A percentile compares a stretch with the other conserved stretches of the same genome.
Evolutionary conservation across 495 filamentous ascomycete genomes (phyloP).

Genomic region (Daldinia decipiens): DNA sequence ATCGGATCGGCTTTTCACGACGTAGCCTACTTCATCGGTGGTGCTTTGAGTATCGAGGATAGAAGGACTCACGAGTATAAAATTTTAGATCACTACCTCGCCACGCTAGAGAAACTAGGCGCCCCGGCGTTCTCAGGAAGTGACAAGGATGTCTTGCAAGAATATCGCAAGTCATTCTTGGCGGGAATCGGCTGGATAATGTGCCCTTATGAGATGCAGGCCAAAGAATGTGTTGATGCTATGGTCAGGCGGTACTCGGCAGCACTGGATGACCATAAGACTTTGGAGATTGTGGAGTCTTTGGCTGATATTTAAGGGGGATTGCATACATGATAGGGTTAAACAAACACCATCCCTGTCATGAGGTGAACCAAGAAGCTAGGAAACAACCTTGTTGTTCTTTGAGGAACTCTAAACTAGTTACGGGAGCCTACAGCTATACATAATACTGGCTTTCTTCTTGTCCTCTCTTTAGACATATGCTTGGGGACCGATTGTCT

Average conservation of each 20-base stretch:
- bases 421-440: no score
- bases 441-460: no score
- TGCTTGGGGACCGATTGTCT: no score
- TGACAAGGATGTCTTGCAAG: conserved; percentile 40
- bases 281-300: conserved; percentile 20
- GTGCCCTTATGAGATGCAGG: conserved; percentile 26
- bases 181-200: conserved; percentile 28
- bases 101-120: conserved; percentile 45
- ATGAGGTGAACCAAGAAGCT: conserved; percentile 3
- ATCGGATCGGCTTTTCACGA: conserved; percentile 48
- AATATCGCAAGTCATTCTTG: conserved; percentile 36
- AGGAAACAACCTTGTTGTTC: no score
- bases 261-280: conserved; percentile 29
- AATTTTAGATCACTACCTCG: conserved; percentile 67
- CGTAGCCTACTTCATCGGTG: conserved; percentile 44
- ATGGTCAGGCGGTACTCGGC: conserved; percentile 19
- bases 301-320: background rate
- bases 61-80: conserved; percentile 76
- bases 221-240: conserved; percentile 12
- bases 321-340: no score
- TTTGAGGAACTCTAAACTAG: no score
- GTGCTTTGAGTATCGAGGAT: conserved; percentile 65
- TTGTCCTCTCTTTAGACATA: no score
- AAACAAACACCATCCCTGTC: background rate
- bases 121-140: conserved; percentile 43